Base-by-base conservation (phyloP, 1,139 yeast species). In the Taiozyma sp. region DNA sequence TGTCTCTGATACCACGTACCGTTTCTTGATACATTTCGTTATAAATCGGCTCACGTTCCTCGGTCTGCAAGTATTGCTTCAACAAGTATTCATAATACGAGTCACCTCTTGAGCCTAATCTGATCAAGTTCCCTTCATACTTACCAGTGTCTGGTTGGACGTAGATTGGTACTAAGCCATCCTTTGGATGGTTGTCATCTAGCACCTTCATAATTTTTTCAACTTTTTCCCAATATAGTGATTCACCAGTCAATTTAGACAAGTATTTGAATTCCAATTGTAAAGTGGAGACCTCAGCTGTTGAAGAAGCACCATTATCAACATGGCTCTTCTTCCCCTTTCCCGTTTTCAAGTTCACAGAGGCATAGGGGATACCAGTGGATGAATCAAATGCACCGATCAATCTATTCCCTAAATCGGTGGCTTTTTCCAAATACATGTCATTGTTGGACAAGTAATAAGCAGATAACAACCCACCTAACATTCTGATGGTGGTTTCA, bases 401-500 rank as follows among this genome's bases (percentile, higher is more conserved):
- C 16, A 83, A 54, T 42, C 82, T 68, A 56, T 80, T 75, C 41
- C 85, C 89, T 57, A 88, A 75, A 61, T 84, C 90, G 6, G 77
- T 80, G 0, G 97, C 97, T 62, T 85, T 85, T 58, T 85, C 86
- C 51, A 90, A 73, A 62, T 83, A 90, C 50, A 87, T 55, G 48
- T 83, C 84, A 58, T 87, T 93, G 4, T 76, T 71, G 2, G 93
- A 77, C 41, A 90, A 70, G 60, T 88, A 84, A 65, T 81, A 82
- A 0, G 96, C 96, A 2, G 96, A 85, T 49, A 91, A 71, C 24
- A 91, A 73, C 0, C 98, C 98, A 43, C 98, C 98, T 46, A 91
- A 72, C 95, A 90, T 89, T 62, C 97, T 76, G 58, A 89, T 91
- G 6, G 98, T 89, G 13, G 97, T 89, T 66, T 91, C 98, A 67